These are phyloP conservation scores for Colletotrichum sp. DNA, from an alignment of 2,329 filamentous ascomycete genomes.

Conservation along the genomic window DNA sequence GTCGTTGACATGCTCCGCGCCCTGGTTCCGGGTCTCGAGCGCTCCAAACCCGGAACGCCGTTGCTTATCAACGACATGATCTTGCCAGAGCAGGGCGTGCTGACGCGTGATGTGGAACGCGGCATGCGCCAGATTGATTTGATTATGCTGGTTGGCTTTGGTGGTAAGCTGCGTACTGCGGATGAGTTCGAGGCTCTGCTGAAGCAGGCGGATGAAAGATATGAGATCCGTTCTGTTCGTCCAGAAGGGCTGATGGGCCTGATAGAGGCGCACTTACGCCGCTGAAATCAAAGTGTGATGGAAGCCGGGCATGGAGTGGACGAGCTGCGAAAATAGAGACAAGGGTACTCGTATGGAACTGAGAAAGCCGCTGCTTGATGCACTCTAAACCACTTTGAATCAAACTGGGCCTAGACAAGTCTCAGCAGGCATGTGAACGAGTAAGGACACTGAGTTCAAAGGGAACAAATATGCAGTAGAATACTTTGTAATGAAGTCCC, in stretches of 20 bases:
- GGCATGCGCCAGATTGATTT: conserved; percentile 28
- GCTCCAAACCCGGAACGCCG: conserved; percentile 19
- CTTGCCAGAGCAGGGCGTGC: conserved; percentile 16
- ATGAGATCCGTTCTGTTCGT: not conserved
- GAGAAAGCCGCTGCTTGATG: not conserved
- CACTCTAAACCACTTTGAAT: not conserved
- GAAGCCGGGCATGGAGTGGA: not conserved
- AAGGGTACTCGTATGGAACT: not conserved
- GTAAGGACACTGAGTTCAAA: not conserved
- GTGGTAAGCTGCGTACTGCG: conserved; percentile 28
- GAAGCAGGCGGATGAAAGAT: not conserved
- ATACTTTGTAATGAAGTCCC: not conserved
- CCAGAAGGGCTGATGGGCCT: not conserved
- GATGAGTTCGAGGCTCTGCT: conserved; percentile 18
- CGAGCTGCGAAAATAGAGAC: not conserved
- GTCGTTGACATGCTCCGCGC: conserved; percentile 27
- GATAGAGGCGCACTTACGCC: not conserved
- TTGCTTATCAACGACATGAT: conserved; percentile 29
- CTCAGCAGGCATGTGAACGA: not conserved
- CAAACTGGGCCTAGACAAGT: not conserved
- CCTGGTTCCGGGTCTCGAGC: conserved; percentile 29
- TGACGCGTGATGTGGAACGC: conserved; percentile 14
- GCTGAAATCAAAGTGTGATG: not conserved
- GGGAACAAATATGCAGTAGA: not conserved
- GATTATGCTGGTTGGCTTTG: conserved; percentile 27